Percentiles rank a stretch among this genome's conserved stretches.
Evolutionary conservation across 2,329 filamentous ascomycete genomes (phyloP).

Genomic region (Colletotrichum lupini): DNA sequence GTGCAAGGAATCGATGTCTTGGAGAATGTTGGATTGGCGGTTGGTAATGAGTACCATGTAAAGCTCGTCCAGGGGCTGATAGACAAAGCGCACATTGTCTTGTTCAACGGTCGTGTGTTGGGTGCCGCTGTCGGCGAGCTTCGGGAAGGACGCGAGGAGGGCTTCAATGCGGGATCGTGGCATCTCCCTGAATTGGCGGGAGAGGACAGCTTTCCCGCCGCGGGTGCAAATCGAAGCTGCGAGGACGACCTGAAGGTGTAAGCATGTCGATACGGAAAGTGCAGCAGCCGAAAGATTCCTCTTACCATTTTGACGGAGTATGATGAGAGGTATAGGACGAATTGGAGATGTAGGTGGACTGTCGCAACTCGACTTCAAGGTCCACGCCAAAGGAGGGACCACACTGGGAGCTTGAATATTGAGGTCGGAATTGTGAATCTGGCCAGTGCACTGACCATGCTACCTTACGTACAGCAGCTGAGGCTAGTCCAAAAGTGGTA

Average conservation of each 20-base stretch:
- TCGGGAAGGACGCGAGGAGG: constrained; percentile 95
- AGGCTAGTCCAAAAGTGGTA: constrained; percentile 4
- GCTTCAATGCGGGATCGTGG: constrained; percentile 96
- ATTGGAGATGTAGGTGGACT: constrained; percentile 28
- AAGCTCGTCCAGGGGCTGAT: constrained; percentile 97
- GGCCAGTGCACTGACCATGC: constrained; percentile 37
- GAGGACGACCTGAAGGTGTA: constrained; percentile 83
- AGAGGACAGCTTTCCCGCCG: constrained; percentile 97
- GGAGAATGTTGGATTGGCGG: constrained; percentile 98
- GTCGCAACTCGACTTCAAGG: constrained; percentile 33
- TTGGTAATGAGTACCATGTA: constrained; percentile 99
- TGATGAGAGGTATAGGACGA: constrained; percentile 16
- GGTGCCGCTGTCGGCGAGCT: constrained; percentile 93
- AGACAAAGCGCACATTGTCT: constrained; percentile 99
- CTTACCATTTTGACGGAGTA: constrained; percentile 34
- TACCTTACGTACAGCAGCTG: constrained; percentile 23
- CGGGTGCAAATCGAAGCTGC: constrained; percentile 99
- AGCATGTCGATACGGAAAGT: constrained; percentile 7
- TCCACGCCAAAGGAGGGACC: constrained; percentile 27
- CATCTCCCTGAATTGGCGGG: constrained; percentile 97
- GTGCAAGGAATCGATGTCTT: constrained; percentile 98
- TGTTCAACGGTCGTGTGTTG: constrained; percentile 99
- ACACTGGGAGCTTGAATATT: constrained; percentile 35
- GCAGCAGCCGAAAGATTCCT: neutral
- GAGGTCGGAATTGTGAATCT: constrained; percentile 39